Evolutionary conservation across 805 yeast genomes (phyloP).

Genomic region (Saturnispora sanitii): DNA sequence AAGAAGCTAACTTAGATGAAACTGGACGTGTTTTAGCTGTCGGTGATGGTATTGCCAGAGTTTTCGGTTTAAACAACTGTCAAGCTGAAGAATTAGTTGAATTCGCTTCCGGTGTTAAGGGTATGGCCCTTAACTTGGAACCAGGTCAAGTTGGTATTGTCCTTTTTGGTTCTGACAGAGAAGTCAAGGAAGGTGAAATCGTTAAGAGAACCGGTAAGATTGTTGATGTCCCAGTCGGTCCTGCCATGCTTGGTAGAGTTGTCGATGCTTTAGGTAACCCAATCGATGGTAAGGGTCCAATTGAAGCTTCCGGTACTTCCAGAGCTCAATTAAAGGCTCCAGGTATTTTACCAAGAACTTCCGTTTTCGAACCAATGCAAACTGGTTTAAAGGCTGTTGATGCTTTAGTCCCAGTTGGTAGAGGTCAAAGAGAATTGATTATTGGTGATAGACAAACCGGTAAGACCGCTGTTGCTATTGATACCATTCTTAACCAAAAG

Average conservation of each 20-base stretch:
- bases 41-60: constrained; percentile 99
- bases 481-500: constrained; percentile 97
- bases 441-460: constrained; percentile 99
- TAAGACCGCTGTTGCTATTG: constrained; percentile 98
- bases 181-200: constrained; percentile 98
- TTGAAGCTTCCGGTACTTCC: constrained; percentile 70
- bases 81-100: constrained; percentile 99
- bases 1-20: constrained; percentile 95
- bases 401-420: constrained; percentile 98
- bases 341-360: constrained; percentile 98
- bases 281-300: constrained; percentile 99
- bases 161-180: constrained; percentile 97
- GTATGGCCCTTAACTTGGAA: constrained; percentile 99
- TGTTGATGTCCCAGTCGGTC: constrained; percentile 99
- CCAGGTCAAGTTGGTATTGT: constrained; percentile 99
- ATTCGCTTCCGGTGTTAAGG: constrained; percentile 98
- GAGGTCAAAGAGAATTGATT: constrained; percentile 99
- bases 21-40: constrained; percentile 99
- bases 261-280: constrained; percentile 99
- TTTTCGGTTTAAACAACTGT: constrained; percentile 97
- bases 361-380: constrained; percentile 99
- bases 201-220: constrained; percentile 99
- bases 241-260: constrained; percentile 96
- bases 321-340: constrained; percentile 99
- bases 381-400: constrained; percentile 99